A percentile compares a stretch with the other conserved stretches of the same genome.
phyloP scores from a whole-genome alignment of 192 early-diverging fungal species.

The Backusella parvicylindrica region DNA sequence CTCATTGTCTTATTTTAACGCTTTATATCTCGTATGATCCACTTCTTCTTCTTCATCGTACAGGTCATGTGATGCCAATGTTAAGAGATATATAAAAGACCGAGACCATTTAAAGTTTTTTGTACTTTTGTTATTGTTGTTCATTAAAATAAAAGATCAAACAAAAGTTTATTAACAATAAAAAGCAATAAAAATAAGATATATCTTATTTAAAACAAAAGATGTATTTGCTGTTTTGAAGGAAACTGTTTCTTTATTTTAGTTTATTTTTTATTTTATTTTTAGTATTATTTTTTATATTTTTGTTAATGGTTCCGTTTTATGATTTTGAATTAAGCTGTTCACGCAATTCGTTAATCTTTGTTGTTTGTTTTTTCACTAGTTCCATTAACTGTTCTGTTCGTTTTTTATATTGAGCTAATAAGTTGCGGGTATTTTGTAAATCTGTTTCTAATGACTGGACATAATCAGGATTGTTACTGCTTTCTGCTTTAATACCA shows the following conservation, averaged over 20 bases:
- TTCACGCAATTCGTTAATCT: constrained; percentile 3
- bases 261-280: background rate
- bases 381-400: constrained; percentile 8
- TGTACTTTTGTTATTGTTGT: background rate
- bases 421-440: background rate
- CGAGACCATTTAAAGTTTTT: background rate
- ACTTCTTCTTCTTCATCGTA: background rate
- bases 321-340: background rate
- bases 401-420: constrained; percentile 3
- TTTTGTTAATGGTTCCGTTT: background rate
- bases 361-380: constrained; percentile 5
- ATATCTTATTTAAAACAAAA: background rate
- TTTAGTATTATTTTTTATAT: background rate
- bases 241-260: background rate
- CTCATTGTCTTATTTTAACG: too few relatives aligned
- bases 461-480: background rate
- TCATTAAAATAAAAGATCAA: too few relatives aligned
- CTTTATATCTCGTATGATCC: too few relatives aligned
- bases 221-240: background rate
- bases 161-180: too few relatives aligned
- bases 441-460: background rate
- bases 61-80: background rate
- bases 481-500: background rate
- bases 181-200: background rate
- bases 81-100: background rate